Evolutionary conservation across 2,329 filamentous ascomycete species (phyloP).

Genomic region (Penicillium thymicola): DNA sequence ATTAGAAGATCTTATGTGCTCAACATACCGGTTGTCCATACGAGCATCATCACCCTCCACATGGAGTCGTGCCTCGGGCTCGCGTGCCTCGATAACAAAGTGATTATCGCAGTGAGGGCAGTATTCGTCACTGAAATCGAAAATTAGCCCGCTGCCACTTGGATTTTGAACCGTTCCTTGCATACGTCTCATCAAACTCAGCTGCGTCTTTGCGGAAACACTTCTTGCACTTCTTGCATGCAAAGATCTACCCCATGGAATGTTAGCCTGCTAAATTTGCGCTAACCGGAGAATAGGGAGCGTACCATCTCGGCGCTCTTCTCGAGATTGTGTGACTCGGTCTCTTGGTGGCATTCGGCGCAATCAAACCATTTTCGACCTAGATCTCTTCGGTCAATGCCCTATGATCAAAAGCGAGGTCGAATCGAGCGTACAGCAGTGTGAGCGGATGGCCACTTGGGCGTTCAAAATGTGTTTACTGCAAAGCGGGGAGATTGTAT

Average conservation of each 20-base stretch:
- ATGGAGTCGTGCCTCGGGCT: slow-evolving; percentile 75
- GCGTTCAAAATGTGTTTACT: slow-evolving; percentile 99
- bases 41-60: slow-evolving; percentile 89
- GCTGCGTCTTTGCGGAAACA: slow-evolving; percentile 90
- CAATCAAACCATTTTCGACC: slow-evolving; percentile 99
- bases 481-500: slow-evolving; percentile 10
- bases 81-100: slow-evolving; percentile 85
- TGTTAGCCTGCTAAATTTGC: slow-evolving; percentile 3
- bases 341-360: slow-evolving; percentile 85
- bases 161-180: background rate
- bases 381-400: slow-evolving; percentile 36
- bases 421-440: slow-evolving; percentile 69
- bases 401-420: background rate
- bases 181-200: slow-evolving; percentile 80
- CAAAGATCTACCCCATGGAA: slow-evolving; percentile 57
- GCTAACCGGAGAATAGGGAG: background rate
- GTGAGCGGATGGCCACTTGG: slow-evolving; percentile 91
- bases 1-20: background rate
- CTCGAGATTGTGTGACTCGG: slow-evolving; percentile 70
- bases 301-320: slow-evolving; percentile 77
- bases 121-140: slow-evolving; percentile 73
- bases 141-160: slow-evolving; percentile 1
- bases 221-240: slow-evolving; percentile 99
- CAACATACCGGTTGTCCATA: slow-evolving; percentile 64
- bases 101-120: slow-evolving; percentile 99